These are phyloP conservation scores for Hymenochaete sp. DNA, from an alignment of 1,284 basidiomycete genomes.

Conservation along the genomic window DNA sequence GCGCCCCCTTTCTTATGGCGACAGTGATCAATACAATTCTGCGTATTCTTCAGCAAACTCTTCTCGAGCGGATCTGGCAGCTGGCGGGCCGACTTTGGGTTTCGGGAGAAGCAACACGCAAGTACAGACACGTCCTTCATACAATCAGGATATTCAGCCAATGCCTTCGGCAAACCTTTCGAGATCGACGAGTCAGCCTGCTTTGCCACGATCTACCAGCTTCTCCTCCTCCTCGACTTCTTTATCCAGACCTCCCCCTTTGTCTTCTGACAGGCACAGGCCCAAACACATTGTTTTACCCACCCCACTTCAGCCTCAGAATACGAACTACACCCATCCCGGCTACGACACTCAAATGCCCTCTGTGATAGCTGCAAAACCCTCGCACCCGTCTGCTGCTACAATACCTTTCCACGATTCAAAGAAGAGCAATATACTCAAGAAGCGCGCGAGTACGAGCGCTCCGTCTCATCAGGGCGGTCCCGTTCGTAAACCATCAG, in stretches of 20 bases:
- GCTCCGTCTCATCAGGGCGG: neutral
- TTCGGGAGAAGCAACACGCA: neutral
- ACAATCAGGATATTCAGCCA: conserved; percentile 2
- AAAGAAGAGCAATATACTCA: conserved; percentile 16
- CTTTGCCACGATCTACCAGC: neutral
- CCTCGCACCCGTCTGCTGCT: conserved; percentile 11
- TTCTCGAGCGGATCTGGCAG: conserved; percentile 10
- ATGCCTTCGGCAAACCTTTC: neutral
- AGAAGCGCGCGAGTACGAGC: conserved; percentile 14
- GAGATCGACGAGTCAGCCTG: conserved; percentile 4
- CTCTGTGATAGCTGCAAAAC: neutral
- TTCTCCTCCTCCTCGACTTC: conserved; percentile 7
- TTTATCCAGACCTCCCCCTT: conserved; percentile 1
- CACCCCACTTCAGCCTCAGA: conserved; percentile 14
- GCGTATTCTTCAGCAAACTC: conserved; percentile 7
- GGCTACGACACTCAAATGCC: neutral
- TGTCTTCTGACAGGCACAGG: conserved; percentile 9
- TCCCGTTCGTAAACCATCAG: neutral
- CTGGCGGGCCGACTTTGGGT: neutral
- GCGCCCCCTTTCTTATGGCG: neutral
- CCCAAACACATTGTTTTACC: conserved; percentile 17
- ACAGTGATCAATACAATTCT: conserved; percentile 1
- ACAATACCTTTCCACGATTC: conserved; percentile 15
- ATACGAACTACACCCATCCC: neutral
- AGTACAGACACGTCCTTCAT: neutral